phyloP scores from a whole-genome alignment of 1,284 basidiomycete genomes.

The Ceratobasidium theobromae region DNA sequence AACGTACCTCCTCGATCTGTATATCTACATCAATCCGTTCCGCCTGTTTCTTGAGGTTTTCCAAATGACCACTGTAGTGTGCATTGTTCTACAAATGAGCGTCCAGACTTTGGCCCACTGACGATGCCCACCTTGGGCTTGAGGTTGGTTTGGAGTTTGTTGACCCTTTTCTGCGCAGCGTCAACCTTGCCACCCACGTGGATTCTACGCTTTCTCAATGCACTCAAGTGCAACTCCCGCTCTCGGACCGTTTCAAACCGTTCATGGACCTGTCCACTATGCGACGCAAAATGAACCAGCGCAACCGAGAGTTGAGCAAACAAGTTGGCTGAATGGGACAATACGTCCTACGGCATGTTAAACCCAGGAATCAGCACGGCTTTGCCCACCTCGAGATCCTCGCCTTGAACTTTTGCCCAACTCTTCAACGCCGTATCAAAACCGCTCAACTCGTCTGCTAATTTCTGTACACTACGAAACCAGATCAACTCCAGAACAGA shows the following conservation, averaged over 20 bases:
- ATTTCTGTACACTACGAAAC: constrained; percentile 58
- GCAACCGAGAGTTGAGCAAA: constrained; percentile 70
- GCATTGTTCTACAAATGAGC: constrained; percentile 68
- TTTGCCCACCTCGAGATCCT: constrained; percentile 72
- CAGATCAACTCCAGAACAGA: background rate
- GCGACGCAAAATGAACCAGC: constrained; percentile 69
- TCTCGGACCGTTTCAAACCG: constrained; percentile 78
- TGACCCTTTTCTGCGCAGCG: constrained; percentile 84
- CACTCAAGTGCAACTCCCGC: constrained; percentile 81
- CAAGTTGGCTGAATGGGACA: constrained; percentile 70
- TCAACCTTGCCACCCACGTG: constrained; percentile 73
- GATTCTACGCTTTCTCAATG: constrained; percentile 62
- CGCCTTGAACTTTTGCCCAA: constrained; percentile 86
- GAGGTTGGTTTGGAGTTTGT: too few species aligned
- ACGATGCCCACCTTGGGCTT: constrained; percentile 56
- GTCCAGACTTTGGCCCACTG: background rate
- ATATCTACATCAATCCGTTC: constrained; percentile 80
- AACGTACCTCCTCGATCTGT: constrained; percentile 74
- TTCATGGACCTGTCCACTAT: constrained; percentile 73
- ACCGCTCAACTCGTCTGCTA: constrained; percentile 65
- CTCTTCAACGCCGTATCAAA: constrained; percentile 72
- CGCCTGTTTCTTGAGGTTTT: constrained; percentile 77
- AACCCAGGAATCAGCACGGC: constrained; percentile 28
- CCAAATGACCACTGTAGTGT: constrained; percentile 77
- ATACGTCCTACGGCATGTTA: constrained; percentile 60